Evolutionary conservation across 2,329 filamentous ascomycete genomes (phyloP).

Genomic region (Paraphaeosphaeria sporulosa): DNA sequence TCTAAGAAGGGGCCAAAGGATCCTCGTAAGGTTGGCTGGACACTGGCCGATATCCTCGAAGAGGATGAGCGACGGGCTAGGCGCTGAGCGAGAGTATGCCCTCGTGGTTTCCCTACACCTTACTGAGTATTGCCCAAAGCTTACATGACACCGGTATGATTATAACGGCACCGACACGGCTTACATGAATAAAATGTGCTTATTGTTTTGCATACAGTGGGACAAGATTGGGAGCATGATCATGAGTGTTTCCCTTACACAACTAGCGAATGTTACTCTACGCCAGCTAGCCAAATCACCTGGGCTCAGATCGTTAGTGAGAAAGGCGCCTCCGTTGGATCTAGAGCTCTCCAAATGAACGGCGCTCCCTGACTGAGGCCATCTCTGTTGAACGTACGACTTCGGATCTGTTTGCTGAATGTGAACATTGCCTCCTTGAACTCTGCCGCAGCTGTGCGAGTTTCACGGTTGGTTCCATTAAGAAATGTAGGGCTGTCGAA

Average conservation of each 20-base stretch:
- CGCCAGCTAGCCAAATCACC: not conserved
- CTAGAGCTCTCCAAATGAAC: slow-evolving; percentile 11
- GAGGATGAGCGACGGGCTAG: not conserved
- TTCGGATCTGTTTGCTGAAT: slow-evolving; percentile 50
- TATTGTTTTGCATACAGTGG: no score
- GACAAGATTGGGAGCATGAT: no score
- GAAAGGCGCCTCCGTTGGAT: slow-evolving; percentile 6
- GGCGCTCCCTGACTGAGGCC: slow-evolving; percentile 45
- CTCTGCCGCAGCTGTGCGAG: slow-evolving; percentile 40
- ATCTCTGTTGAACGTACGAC: slow-evolving; percentile 51
- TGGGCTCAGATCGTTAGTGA: slow-evolving; percentile 8
- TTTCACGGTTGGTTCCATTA: slow-evolving; percentile 40
- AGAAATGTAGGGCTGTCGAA: slow-evolving; percentile 51
- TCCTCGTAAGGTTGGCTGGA: not conserved
- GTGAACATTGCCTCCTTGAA: slow-evolving; percentile 50
- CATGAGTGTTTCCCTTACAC: not conserved
- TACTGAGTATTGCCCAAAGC: not conserved
- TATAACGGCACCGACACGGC: no score
- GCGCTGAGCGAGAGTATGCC: not conserved
- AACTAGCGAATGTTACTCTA: not conserved
- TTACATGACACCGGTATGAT: no score
- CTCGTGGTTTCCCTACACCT: not conserved
- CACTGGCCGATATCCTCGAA: not conserved
- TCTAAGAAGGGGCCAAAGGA: not conserved
- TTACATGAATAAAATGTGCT: no score